Evolutionary conservation across 352 stramenopile species (phyloP).

Genomic region (Globisporangium polare): DNA sequence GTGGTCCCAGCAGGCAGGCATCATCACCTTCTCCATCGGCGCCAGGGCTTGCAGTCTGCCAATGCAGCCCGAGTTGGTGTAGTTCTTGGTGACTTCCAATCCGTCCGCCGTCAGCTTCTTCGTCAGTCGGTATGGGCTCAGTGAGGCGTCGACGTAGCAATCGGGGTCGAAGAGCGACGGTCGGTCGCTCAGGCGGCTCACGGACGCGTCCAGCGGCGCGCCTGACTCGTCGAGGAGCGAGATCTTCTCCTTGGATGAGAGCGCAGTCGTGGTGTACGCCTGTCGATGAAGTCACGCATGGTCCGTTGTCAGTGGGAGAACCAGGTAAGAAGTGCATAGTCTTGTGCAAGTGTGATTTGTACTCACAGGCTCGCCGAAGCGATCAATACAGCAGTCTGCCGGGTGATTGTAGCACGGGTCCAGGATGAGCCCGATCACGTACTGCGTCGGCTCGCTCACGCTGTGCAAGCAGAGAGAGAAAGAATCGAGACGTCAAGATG

Average conservation of each 20-base stretch:
- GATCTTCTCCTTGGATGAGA: conserved; percentile 48
- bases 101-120: conserved; percentile 43
- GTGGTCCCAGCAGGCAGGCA: conserved; percentile 81
- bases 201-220: conserved; percentile 40
- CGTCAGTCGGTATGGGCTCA: conserved; percentile 50
- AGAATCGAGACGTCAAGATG: not conserved
- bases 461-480: conserved; percentile 19
- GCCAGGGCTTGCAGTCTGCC: conserved; percentile 44
- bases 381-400: conserved; percentile 70
- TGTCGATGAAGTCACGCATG: conserved; percentile 11
- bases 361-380: conserved; percentile 71
- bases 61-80: conserved; percentile 51
- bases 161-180: conserved; percentile 65
- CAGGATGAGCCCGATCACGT: conserved; percentile 75
- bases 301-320: not conserved
- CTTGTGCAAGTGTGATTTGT: not conserved
- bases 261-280: conserved; percentile 37
- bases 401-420: conserved; percentile 65
- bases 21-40: conserved; percentile 40
- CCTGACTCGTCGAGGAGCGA: conserved; percentile 69
- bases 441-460: conserved; percentile 50
- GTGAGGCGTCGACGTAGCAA: conserved; percentile 59
- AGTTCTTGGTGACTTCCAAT: conserved; percentile 45
- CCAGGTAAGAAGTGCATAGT: not conserved
- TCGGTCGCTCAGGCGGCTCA: conserved; percentile 66